Conservation (phyloP, 73 alveolate species). For the Effrenium voratum region DNA sequence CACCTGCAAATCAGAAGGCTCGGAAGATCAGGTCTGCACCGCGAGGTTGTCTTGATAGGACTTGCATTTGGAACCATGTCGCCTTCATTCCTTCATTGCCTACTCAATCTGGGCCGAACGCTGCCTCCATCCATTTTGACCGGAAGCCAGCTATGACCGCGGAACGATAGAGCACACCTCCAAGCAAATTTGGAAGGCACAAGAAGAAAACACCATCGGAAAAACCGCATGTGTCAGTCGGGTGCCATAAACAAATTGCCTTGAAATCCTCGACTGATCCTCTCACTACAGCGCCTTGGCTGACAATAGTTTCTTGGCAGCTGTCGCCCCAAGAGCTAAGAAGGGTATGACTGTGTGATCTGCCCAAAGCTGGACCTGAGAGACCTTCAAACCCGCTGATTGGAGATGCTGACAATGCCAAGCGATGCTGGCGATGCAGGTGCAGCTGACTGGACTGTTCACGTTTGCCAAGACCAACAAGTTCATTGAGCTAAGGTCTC, state of each 20-base stretch:
- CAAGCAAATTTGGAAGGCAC: neutral
- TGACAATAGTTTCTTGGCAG: too few species aligned
- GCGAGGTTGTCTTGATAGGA: too few species aligned
- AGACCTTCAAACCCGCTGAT: too few species aligned
- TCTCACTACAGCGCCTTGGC: neutral
- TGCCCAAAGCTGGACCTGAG: neutral
- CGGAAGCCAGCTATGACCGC: conserved; percentile 15
- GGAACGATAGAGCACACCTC: conserved; percentile 59
- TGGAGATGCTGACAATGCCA: too few species aligned
- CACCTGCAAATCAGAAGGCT: too few species aligned
- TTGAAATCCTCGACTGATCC: conserved; percentile 41
- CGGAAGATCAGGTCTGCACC: too few species aligned
- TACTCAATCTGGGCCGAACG: too few species aligned
- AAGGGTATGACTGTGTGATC: neutral
- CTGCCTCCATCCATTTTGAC: conserved; percentile 45
- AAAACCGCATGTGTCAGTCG: neutral
- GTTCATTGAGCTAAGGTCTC: neutral
- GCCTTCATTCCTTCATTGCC: too few species aligned
- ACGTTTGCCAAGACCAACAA: too few species aligned
- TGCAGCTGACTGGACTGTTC: too few species aligned
- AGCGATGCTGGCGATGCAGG: too few species aligned
- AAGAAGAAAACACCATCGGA: neutral
- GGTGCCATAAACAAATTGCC: neutral
- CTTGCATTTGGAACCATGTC: too few species aligned
- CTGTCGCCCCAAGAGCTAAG: neutral